These are phyloP conservation scores for Malus sieversii DNA, from an alignment of 306 rosid genomes.

Conservation along the genomic window DNA sequence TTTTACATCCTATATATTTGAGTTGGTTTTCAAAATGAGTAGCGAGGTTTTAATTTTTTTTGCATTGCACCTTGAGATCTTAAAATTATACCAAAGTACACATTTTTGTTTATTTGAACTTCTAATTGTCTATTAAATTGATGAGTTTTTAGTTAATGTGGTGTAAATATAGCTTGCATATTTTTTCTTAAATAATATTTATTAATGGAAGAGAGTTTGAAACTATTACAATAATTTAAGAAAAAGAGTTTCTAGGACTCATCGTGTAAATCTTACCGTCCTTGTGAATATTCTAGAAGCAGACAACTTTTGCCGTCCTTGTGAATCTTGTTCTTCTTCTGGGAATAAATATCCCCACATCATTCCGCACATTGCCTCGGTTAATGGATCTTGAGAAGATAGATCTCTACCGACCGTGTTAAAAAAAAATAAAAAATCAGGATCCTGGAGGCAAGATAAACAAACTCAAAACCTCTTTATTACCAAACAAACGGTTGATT, in stretches of 20 bases:
- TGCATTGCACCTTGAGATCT: too few species aligned
- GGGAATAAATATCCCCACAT: conserved; percentile 97
- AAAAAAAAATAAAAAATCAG: background rate
- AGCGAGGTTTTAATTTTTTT: conserved; percentile 11
- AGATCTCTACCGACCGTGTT: conserved; percentile 64
- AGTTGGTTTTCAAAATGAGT: conserved; percentile 26
- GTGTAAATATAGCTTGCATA: too few species aligned
- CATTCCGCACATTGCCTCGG: conserved; percentile 93
- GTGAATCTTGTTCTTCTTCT: conserved; percentile 97
- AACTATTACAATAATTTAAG: too few species aligned
- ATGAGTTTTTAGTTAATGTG: too few species aligned
- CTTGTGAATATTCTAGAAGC: background rate
- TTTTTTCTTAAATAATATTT: too few species aligned
- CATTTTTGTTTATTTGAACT: conserved; percentile 36
- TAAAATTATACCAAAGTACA: conserved; percentile 11
- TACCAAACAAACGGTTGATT: background rate
- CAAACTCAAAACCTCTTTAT: background rate
- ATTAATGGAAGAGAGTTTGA: too few species aligned
- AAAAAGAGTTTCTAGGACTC: too few species aligned
- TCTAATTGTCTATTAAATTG: too few species aligned
- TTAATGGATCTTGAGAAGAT: conserved; percentile 96
- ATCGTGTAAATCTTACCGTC: too few species aligned
- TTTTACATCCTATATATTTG: too few species aligned
- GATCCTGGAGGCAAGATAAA: background rate
- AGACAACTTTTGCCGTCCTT: conserved; percentile 53